These are phyloP conservation scores for Avena eriantha DNA, from an alignment of 176 grass and related monocot genomes.

Conservation along the genomic window DNA sequence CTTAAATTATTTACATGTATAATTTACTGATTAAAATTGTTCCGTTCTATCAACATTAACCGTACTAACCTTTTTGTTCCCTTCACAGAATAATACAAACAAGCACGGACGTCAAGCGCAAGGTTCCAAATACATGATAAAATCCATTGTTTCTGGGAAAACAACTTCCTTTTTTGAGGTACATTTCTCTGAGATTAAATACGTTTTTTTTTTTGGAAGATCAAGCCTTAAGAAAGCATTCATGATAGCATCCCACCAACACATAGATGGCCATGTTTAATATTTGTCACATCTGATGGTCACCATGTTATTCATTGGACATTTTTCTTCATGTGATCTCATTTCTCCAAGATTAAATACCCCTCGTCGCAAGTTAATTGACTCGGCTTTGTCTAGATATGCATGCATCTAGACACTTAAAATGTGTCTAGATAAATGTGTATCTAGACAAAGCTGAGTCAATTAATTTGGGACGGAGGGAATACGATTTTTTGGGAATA, in stretches of 20 bases:
- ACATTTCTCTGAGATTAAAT: slow-evolving; percentile 13
- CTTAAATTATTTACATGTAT: slow-evolving; percentile 20
- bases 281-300: neutral
- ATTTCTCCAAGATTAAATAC: no score
- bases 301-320: slow-evolving; percentile 1
- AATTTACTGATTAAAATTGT: neutral
- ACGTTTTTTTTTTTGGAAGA: neutral
- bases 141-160: slow-evolving; percentile 42
- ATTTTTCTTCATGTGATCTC: neutral
- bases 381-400: no score
- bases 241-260: neutral
- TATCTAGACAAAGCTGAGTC: no score
- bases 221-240: slow-evolving; percentile 6
- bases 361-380: no score
- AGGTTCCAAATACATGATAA: slow-evolving; percentile 36
- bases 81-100: slow-evolving; percentile 40
- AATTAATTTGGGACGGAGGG: neutral
- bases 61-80: neutral
- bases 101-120: neutral
- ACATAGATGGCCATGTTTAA: neutral
- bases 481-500: neutral
- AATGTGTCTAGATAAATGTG: no score
- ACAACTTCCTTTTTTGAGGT: slow-evolving; percentile 33
- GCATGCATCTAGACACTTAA: no score
- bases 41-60: neutral